These are phyloP conservation scores for Talaromyces ruber DNA, from an alignment of 495 filamentous ascomycete species.

Conservation along the genomic window DNA sequence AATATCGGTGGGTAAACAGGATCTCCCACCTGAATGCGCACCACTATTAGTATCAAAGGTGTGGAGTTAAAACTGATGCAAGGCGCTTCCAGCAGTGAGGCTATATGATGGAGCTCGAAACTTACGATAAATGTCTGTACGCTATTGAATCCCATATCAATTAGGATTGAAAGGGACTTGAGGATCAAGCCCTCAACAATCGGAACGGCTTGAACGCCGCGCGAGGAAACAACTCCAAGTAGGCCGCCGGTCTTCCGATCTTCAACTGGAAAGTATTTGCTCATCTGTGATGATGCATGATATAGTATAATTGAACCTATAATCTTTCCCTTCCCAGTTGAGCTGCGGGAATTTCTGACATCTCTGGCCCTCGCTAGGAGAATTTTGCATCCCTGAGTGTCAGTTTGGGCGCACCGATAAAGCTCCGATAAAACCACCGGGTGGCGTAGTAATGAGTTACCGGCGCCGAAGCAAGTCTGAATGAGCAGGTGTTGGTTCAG, in stretches of 20 bases:
- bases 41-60: neutral
- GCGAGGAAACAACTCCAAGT: neutral
- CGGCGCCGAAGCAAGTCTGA: neutral
- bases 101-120: neutral
- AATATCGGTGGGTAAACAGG: neutral
- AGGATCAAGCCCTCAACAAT: neutral
- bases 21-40: neutral
- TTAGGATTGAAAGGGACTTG: neutral
- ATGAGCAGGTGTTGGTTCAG: slow-evolving; percentile 2
- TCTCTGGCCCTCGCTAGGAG: neutral
- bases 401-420: neutral
- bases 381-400: slow-evolving; percentile 3
- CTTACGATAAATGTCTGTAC: slow-evolving; percentile 4
- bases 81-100: neutral
- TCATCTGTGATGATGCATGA: slow-evolving; percentile 4
- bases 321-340: neutral
- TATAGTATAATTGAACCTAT: slow-evolving; percentile 4
- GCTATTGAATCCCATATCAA: slow-evolving; percentile 3
- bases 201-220: neutral
- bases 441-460: neutral
- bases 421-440: slow-evolving; percentile 1
- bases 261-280: neutral
- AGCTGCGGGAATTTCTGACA: neutral
- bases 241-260: neutral
- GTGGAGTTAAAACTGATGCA: neutral